Evolutionary conservation across 2,329 filamentous ascomycete genomes (phyloP).

Genomic region (Arthroderma sp.): DNA sequence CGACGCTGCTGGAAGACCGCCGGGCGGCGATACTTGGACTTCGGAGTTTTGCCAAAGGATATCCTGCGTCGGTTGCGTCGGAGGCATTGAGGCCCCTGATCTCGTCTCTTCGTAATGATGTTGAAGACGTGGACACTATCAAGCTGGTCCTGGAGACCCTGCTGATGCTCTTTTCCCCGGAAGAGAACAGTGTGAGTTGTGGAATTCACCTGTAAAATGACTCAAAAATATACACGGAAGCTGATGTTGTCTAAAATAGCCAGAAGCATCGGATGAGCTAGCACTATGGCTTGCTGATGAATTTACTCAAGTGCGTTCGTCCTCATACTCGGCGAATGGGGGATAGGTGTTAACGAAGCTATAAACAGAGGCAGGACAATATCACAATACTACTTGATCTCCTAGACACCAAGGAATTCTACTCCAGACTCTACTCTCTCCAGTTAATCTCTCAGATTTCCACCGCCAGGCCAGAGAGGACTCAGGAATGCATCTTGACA

Average conservation of each 20-base stretch:
- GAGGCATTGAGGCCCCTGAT: slow-evolving; percentile 85
- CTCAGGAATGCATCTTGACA: slow-evolving; percentile 85
- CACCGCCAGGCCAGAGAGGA: slow-evolving; percentile 72
- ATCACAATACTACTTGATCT: slow-evolving; percentile 82
- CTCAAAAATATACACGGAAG: too few species aligned
- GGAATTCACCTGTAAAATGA: slow-evolving; percentile 2
- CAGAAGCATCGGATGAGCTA: slow-evolving; percentile 93
- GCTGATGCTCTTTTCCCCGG: slow-evolving; percentile 74
- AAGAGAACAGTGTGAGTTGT: slow-evolving; percentile 46
- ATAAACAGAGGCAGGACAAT: slow-evolving; percentile 72
- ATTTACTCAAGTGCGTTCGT: slow-evolving; percentile 64
- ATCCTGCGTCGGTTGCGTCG: slow-evolving; percentile 88
- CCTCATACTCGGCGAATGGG: background rate
- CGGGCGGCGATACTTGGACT: slow-evolving; percentile 85
- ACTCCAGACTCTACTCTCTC: slow-evolving; percentile 78
- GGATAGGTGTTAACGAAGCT: slow-evolving; percentile 22
- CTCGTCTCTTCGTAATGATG: slow-evolving; percentile 70
- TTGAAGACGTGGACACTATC: slow-evolving; percentile 89
- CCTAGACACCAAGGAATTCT: slow-evolving; percentile 76
- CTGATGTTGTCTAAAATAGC: slow-evolving; percentile 39
- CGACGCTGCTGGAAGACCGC: slow-evolving; percentile 86
- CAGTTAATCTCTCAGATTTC: slow-evolving; percentile 82
- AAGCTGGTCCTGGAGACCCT: slow-evolving; percentile 92
- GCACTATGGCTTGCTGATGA: slow-evolving; percentile 93
- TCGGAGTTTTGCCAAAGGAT: slow-evolving; percentile 91